phyloP scores from a whole-genome alignment of 2,329 filamentous ascomycete species.

The Xylaria sp. region DNA sequence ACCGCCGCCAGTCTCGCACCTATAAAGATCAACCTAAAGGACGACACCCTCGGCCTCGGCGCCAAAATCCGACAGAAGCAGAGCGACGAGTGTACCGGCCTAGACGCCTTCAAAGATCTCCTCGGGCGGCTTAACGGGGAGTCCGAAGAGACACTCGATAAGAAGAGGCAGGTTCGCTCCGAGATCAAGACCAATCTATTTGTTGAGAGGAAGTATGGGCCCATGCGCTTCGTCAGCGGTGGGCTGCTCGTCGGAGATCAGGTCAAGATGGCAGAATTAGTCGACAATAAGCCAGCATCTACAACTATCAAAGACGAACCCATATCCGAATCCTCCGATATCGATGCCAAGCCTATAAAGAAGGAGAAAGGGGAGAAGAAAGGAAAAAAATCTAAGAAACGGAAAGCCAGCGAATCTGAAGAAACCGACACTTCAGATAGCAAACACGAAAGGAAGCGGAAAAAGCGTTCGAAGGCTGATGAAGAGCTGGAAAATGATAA shows the following conservation, averaged over 20 bases:
- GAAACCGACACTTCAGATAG: constrained; percentile 51
- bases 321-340: constrained; percentile 27
- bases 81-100: constrained; percentile 82
- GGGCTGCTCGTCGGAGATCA: constrained; percentile 74
- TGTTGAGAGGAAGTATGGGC: constrained; percentile 78
- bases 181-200: constrained; percentile 79
- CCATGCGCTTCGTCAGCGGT: constrained; percentile 88
- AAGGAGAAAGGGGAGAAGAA: constrained; percentile 49
- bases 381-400: constrained; percentile 57
- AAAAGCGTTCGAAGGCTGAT: constrained; percentile 47
- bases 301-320: constrained; percentile 58
- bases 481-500: constrained; percentile 39
- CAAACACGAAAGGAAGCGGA: constrained; percentile 53
- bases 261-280: constrained; percentile 56
- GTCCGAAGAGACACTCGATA: constrained; percentile 75
- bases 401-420: constrained; percentile 53
- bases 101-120: constrained; percentile 87
- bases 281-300: constrained; percentile 44
- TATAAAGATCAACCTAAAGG: constrained; percentile 86
- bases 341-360: constrained; percentile 44
- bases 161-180: constrained; percentile 74
- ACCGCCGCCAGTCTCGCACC: constrained; percentile 85
- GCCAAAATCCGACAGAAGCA: constrained; percentile 73
- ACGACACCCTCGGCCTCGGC: constrained; percentile 90
- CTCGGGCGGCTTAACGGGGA: constrained; percentile 92